Evolutionary conservation across 805 yeast species (phyloP), one percentile per base, ranked within the genome.

Genomic region (Lachancea waltii): DNA sequence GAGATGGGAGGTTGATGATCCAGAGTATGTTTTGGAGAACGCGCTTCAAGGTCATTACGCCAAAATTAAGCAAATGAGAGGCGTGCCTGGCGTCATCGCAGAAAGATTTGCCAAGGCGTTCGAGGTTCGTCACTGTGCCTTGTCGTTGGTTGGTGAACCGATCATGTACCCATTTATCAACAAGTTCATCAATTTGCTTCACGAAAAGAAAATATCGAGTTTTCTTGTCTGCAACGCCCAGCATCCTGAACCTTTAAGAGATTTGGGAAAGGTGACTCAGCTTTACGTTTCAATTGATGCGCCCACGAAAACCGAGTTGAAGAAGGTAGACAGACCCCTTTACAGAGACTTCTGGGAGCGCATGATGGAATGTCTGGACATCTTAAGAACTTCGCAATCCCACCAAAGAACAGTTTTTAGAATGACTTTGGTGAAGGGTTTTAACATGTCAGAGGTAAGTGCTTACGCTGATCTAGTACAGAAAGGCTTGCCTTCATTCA

Each of bases 1-100:
- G 97, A 69, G 96, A 53, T 87, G 97, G 97, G 90, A 86, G 53
- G 84, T 86, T 10, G 96, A 87, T 60, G 79, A 81, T 15, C 96
- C 97, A 0, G 89, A 85, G 49, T 79, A 69, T 43, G 85, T 87
- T 35, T 57, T 87, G 40, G 76, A 83, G 32, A 95, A 95, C 20
- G 96, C 96, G 0, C 62, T 87, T 31, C 77, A 73, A 46, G 95
- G 95, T 3, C 97, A 87, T 58, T 89, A 89, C 60, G 78, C 84
- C 44, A 87, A 87, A 56, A 89, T 87, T 56, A 89, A 87, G 60
- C 95, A 85, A 63, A 79, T 87, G 89, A 72, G 94, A 55, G 97
- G 97, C 44, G 94, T 89, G 30, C 96, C 97, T 0, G 97, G 97
- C 24, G 85, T 89, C 36, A 83, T 81, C 48, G 81, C 87, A 47